Conservation (phyloP, 2,329 filamentous ascomycete genomes). For the Diaporthe velutina region DNA sequence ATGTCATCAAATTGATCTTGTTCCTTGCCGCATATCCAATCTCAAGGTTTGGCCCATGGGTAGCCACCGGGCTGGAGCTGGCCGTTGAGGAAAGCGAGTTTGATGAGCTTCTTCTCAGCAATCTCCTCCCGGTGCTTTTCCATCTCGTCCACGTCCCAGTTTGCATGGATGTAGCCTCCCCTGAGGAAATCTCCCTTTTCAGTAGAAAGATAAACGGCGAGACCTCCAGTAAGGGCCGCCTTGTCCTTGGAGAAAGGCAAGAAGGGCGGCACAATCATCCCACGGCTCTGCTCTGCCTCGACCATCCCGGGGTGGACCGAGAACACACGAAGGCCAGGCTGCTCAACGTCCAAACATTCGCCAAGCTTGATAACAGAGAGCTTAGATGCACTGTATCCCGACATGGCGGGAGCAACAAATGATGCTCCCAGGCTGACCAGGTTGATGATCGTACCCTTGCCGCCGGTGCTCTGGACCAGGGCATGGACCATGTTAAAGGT, state of each 20-base stretch:
- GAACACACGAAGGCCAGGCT: constrained; percentile 45
- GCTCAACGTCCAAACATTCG: constrained; percentile 44
- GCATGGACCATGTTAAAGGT: constrained; percentile 43
- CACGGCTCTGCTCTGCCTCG: constrained; percentile 41
- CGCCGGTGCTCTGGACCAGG: constrained; percentile 42
- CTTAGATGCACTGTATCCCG: constrained; percentile 43
- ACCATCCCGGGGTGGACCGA: constrained; percentile 45
- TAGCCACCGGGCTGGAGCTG: constrained; percentile 32
- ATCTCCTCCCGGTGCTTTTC: constrained; percentile 46
- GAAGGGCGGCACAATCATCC: constrained; percentile 40
- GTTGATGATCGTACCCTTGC: constrained; percentile 45
- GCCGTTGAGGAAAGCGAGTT: constrained; percentile 39
- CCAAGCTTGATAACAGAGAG: constrained; percentile 45
- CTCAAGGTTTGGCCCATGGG: too few relatives aligned
- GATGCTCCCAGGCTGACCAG: constrained; percentile 43
- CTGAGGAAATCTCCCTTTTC: constrained; percentile 50
- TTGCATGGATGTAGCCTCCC: constrained; percentile 49
- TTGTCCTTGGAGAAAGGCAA: constrained; percentile 49
- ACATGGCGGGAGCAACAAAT: constrained; percentile 42
- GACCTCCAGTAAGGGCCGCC: constrained; percentile 47
- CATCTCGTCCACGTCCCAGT: constrained; percentile 53
- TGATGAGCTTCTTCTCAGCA: constrained; percentile 43
- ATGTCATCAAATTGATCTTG: too few relatives aligned
- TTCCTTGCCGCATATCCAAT: too few relatives aligned
- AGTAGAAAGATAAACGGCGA: constrained; percentile 48